Conservation (phyloP, 1,284 basidiomycete genomes). For the Heterobasidion parviporum region DNA sequence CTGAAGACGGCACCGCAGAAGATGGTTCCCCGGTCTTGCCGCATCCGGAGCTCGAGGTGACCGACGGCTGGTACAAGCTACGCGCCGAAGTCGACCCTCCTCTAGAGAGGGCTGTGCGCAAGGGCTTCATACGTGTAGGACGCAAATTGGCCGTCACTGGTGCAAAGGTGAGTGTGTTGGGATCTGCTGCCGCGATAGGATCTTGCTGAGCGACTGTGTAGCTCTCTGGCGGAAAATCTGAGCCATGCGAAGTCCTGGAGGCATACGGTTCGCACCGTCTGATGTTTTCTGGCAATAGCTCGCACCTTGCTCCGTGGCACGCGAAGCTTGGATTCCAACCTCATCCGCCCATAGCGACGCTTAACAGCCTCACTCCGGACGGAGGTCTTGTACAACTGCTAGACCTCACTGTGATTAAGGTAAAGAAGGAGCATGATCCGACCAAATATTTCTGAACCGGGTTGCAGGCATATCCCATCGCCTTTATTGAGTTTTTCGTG, state of each 20-base stretch:
- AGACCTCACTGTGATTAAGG: constrained; percentile 71
- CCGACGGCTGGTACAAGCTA: constrained; percentile 94
- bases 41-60: constrained; percentile 69
- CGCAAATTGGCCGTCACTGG: constrained; percentile 79
- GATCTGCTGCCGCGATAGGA: background rate
- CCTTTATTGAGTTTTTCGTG: constrained; percentile 52
- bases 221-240: constrained; percentile 65
- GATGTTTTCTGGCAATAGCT: constrained; percentile 75
- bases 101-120: constrained; percentile 61
- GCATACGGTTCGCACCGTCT: constrained; percentile 68
- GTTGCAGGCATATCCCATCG: constrained; percentile 50
- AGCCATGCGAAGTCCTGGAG: constrained; percentile 78
- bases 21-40: constrained; percentile 29
- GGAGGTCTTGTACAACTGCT: constrained; percentile 76
- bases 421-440: constrained; percentile 24
- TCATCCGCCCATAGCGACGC: constrained; percentile 59
- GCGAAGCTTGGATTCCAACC: constrained; percentile 73
- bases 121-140: constrained; percentile 65
- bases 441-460: constrained; percentile 3
- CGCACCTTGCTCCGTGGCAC: constrained; percentile 83
- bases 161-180: constrained; percentile 53
- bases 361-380: constrained; percentile 75
- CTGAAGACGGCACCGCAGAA: constrained; percentile 27
- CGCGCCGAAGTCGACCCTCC: constrained; percentile 70
- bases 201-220: constrained; percentile 20